A percentile compares a stretch with the other conserved stretches of the same genome.
Evolutionary conservation across 2,329 filamentous ascomycete genomes (phyloP).

Genomic region (Stromatinia cepivora): DNA sequence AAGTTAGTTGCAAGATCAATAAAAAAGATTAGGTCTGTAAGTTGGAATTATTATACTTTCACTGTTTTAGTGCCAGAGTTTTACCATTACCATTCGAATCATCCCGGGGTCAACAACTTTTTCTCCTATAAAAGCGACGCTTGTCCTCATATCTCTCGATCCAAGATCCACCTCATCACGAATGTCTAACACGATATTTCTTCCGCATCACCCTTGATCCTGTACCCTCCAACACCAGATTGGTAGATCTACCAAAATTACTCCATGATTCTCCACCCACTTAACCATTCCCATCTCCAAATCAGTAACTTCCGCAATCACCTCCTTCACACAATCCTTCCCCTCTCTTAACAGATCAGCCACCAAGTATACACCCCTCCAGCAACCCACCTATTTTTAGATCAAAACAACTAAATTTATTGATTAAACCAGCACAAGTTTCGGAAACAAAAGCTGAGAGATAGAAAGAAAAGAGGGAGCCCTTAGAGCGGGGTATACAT

Average conservation of each 20-base stretch:
- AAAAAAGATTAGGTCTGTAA: no score
- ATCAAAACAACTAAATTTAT: not conserved
- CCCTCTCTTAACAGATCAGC: not conserved
- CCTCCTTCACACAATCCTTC: not conserved
- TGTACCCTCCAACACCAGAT: no score
- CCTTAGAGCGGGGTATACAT: not conserved
- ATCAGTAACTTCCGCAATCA: not conserved
- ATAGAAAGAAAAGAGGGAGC: not conserved
- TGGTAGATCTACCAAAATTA: not conserved
- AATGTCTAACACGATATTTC: no score
- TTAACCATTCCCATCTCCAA: not conserved
- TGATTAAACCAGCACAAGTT: not conserved
- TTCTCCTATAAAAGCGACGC: no score
- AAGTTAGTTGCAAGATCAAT: no score
- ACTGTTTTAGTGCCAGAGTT: no score
- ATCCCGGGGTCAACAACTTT: no score
- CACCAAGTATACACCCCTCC: not conserved
- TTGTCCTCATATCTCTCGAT: not conserved
- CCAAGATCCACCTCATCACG: no score
- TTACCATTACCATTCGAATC: no score
- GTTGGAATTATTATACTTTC: no score
- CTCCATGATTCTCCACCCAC: not conserved
- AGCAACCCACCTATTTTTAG: accelerated
- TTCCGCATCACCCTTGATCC: not conserved
- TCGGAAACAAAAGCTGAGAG: not conserved